Base-by-base conservation (phyloP, 148 eudicot species). In the Polygonum aviculare region DNA sequence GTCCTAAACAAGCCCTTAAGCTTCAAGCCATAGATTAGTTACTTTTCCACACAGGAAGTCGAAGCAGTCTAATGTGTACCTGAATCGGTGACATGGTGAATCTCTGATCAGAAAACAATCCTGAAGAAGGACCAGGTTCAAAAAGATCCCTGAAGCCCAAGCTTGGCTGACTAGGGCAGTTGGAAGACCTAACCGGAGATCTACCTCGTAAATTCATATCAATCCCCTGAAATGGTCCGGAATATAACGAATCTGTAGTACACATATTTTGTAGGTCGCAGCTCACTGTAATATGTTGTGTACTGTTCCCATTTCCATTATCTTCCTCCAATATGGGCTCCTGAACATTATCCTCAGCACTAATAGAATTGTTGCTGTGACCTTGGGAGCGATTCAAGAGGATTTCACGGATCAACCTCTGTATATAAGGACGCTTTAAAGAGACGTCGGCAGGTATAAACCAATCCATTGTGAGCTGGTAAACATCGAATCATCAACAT, bases 391-490 rank as follows among this genome's bases (percentile, higher is more conserved):
- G 81, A 75, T 80, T 79, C 60, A 81, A 83, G 31, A 94, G 88
- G 40, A 94, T 90, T 78, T 83, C 82, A 82, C 70, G 77, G 63
- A 95, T 89, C 73, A 95, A 82, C 79, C 85, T 90, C 85, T 89
- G 85, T 65, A 95, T 92, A 77, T 74, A 38, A 62, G 79, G 80
- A 75, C 98, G 93, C 86, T 95, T 95, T 18, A 90, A 84, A 69
- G 93, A 95, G 62, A 93, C 92, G 79, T 95, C 97, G 70, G 72
- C 86, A 22, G 97, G 88, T 26, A 79, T 77, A 80, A 95, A 95
- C 98, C 98, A 95, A 79, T 92, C 82, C 14, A 57, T 78, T 50
- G 81, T 88, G 41, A 95, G 91, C 98, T 95, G 96, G 75, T 85
- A 79, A 80, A 76, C 59, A 39, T 26, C 8, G 44, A 59, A 67